A percentile compares a stretch with the other conserved stretches of the same genome.
These are phyloP conservation scores for Triticum monococcum DNA, from an alignment of 176 grass and related monocot genomes.

Conservation along the genomic window DNA sequence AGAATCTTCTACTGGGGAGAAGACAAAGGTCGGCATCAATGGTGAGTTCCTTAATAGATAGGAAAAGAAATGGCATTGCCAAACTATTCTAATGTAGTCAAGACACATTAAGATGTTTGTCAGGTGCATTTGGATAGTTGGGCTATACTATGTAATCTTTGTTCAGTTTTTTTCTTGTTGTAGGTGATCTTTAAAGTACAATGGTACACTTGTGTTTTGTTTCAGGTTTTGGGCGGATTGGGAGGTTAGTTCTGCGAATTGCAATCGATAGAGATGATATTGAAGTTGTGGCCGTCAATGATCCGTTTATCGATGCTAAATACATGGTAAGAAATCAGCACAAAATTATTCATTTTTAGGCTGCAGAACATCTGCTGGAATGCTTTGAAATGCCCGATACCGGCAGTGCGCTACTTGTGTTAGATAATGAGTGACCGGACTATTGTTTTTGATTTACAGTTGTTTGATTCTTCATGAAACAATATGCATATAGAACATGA, in stretches of 20 bases:
- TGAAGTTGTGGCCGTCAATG: slow-evolving; percentile 98
- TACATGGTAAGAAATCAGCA: slow-evolving; percentile 72
- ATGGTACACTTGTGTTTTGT: neutral
- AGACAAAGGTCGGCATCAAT: slow-evolving; percentile 82
- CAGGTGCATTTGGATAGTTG: neutral
- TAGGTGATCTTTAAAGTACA: neutral
- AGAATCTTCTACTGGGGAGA: slow-evolving; percentile 59
- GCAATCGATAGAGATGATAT: slow-evolving; percentile 85
- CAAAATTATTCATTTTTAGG: neutral
- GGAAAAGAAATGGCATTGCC: neutral
- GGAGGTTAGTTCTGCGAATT: slow-evolving; percentile 85
- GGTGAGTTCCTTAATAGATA: slow-evolving; percentile 45
- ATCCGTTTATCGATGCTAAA: slow-evolving; percentile 95
- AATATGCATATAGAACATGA: neutral
- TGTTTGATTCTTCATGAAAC: neutral
- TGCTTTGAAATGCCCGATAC: neutral
- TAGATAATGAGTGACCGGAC: neutral
- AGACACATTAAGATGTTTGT: neutral
- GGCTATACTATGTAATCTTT: neutral
- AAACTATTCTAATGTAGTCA: neutral
- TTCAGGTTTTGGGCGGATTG: slow-evolving; percentile 92
- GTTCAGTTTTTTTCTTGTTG: neutral
- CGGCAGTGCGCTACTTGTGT: neutral
- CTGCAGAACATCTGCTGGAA: neutral
- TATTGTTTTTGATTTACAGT: neutral